A percentile compares a stretch with the other conserved stretches of the same genome.
phyloP scores from a whole-genome alignment of 176 grass and related monocot species.

The Typha latifolia region DNA sequence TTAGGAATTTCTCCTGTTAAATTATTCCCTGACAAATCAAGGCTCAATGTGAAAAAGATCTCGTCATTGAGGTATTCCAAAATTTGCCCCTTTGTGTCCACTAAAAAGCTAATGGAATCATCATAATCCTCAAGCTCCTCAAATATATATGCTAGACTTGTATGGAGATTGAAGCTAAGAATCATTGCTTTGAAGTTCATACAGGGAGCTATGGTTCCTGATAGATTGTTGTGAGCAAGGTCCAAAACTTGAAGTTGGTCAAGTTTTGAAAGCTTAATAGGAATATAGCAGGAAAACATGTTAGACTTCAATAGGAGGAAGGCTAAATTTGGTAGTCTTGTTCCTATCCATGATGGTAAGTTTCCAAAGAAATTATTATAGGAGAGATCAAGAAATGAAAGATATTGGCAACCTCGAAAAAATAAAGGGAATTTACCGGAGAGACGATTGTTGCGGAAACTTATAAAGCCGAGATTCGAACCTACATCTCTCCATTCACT shows the following conservation, averaged over 20 bases:
- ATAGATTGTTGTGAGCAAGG: slow-evolving; percentile 20
- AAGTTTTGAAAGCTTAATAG: slow-evolving; percentile 13
- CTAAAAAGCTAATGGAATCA: neutral
- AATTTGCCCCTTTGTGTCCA: slow-evolving; percentile 20
- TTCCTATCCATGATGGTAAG: slow-evolving; percentile 15
- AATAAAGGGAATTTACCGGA: slow-evolving; percentile 7
- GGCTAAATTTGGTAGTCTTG: neutral
- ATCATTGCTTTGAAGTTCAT: slow-evolving; percentile 20
- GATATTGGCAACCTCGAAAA: neutral
- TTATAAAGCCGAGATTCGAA: too few species aligned
- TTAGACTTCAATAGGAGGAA: slow-evolving; percentile 11
- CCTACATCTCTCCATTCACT: too few species aligned
- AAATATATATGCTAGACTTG: too few species aligned
- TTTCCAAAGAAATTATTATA: neutral
- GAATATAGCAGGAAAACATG: slow-evolving; percentile 20
- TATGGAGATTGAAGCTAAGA: too few species aligned
- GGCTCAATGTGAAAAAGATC: neutral
- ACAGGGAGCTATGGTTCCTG: slow-evolving; percentile 12
- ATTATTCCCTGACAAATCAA: slow-evolving; percentile 25
- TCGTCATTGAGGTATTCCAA: neutral
- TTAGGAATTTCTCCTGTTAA: slow-evolving; percentile 24
- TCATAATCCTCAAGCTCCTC: too few species aligned
- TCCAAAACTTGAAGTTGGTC: slow-evolving; percentile 17
- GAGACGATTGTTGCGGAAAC: slow-evolving; percentile 13
- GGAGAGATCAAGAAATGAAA: slow-evolving; percentile 9